Evolutionary conservation across 805 yeast species (phyloP).

Genomic region (Ogataea nakhonphanomensis): DNA sequence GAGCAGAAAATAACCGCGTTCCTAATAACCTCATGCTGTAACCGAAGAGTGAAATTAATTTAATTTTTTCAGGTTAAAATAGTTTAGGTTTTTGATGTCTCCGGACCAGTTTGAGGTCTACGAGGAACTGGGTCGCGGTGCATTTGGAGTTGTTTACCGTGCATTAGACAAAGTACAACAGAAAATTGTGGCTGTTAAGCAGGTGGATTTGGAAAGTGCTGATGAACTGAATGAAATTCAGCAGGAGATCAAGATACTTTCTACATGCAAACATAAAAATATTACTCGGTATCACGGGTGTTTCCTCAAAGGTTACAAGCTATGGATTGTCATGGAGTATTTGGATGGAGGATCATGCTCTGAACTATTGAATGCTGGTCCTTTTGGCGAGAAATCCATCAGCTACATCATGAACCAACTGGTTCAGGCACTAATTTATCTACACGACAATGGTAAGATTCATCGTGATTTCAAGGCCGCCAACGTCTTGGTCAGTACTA

Average conservation of each 20-base stretch:
- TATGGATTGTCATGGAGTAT: slow-evolving; percentile 81
- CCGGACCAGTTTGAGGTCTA: slow-evolving; percentile 45
- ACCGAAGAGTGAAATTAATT: not conserved
- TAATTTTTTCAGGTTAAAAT: not conserved
- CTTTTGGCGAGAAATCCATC: slow-evolving; percentile 53
- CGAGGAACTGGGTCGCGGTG: slow-evolving; percentile 70
- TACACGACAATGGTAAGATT: slow-evolving; percentile 72
- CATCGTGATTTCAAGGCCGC: slow-evolving; percentile 96
- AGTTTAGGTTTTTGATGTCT: slow-evolving; percentile 8
- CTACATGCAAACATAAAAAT: slow-evolving; percentile 60
- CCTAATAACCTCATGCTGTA: no score
- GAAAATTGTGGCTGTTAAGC: slow-evolving; percentile 55
- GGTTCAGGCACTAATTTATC: slow-evolving; percentile 56
- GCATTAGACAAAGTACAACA: slow-evolving; percentile 47
- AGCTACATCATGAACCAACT: slow-evolving; percentile 54
- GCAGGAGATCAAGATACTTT: slow-evolving; percentile 64
- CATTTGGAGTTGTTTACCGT: slow-evolving; percentile 72
- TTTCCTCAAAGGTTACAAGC: slow-evolving; percentile 61
- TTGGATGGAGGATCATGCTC: slow-evolving; percentile 76
- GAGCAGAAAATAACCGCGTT: not conserved
- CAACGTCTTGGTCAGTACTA: slow-evolving; percentile 66
- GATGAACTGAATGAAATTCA: slow-evolving; percentile 74
- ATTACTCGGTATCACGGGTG: slow-evolving; percentile 71
- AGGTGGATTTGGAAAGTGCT: slow-evolving; percentile 66
- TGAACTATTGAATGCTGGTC: slow-evolving; percentile 59